These are phyloP conservation scores for Dillenia turbinata DNA, from an alignment of 164 flowering plant genomes.

Conservation along the genomic window DNA sequence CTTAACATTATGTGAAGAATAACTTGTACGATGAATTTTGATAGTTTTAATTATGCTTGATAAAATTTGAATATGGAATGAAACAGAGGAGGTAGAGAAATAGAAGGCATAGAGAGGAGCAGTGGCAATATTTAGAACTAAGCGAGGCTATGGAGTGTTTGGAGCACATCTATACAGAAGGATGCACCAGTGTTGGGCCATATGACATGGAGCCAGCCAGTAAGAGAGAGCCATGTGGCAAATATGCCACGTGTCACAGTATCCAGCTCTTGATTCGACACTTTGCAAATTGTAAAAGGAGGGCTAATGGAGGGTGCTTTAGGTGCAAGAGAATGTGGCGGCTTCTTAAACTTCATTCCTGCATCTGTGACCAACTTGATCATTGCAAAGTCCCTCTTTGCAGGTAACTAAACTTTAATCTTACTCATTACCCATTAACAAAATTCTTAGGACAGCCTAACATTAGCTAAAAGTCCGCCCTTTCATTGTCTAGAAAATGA, in stretches of 20 bases:
- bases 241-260: conserved; percentile 69
- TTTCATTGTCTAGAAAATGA: background rate
- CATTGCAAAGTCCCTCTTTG: conserved; percentile 86
- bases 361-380: conserved; percentile 64
- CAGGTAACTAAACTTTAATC: conserved; percentile 43
- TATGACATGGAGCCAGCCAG: conserved; percentile 36
- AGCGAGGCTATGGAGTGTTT: conserved; percentile 94
- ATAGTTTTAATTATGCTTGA: too few relatives aligned
- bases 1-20: too few relatives aligned
- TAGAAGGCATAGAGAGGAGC: conserved; percentile 39
- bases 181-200: conserved; percentile 83
- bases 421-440: background rate
- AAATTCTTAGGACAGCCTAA: background rate
- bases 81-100: conserved; percentile 55
- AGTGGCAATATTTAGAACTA: conserved; percentile 57
- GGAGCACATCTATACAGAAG: conserved; percentile 87
- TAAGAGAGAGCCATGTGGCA: conserved; percentile 51
- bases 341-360: conserved; percentile 77
- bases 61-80: background rate
- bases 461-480: too few relatives aligned
- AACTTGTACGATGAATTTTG: too few relatives aligned
- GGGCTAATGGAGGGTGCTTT: conserved; percentile 64
- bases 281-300: conserved; percentile 65
- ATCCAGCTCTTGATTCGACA: conserved; percentile 68
- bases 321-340: conserved; percentile 97